Evolutionary conservation across 2,329 filamentous ascomycete species (phyloP).

Genomic region (Pleomassaria siparia): DNA sequence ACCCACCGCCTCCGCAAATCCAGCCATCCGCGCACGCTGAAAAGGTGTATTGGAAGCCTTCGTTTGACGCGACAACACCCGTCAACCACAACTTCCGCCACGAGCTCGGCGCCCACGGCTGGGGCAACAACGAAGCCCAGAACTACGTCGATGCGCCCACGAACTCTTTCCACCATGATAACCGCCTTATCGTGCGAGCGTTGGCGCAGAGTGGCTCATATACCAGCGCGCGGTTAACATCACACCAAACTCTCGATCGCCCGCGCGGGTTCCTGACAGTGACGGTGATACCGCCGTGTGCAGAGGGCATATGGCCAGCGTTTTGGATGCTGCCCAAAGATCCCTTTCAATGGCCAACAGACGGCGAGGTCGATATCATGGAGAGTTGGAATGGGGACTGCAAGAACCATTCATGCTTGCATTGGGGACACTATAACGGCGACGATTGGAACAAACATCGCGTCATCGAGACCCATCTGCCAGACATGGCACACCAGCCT

Average conservation of each 20-base stretch:
- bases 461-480: constrained; percentile 55
- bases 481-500: constrained; percentile 49
- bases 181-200: constrained; percentile 56
- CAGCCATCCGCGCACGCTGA: constrained; percentile 24
- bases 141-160: constrained; percentile 54
- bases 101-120: constrained; percentile 60
- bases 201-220: constrained; percentile 49
- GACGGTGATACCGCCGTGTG: constrained; percentile 55
- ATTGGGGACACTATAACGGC: constrained; percentile 60
- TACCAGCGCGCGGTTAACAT: constrained; percentile 60
- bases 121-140: constrained; percentile 64
- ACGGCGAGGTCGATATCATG: constrained; percentile 63
- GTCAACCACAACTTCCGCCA: constrained; percentile 57
- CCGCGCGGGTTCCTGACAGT: constrained; percentile 57
- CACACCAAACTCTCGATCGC: constrained; percentile 53
- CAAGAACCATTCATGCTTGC: constrained; percentile 59
- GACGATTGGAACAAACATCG: constrained; percentile 60
- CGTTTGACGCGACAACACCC: constrained; percentile 50
- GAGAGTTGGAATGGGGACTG: constrained; percentile 63
- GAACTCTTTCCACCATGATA: constrained; percentile 58
- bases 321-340: constrained; percentile 63
- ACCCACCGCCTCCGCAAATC: constrained; percentile 33
- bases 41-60: constrained; percentile 56
- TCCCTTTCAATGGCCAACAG: constrained; percentile 60
- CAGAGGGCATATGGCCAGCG: constrained; percentile 61